phyloP scores from a whole-genome alignment of 345 rosid genomes.

The Sonneratia caseolaris region DNA sequence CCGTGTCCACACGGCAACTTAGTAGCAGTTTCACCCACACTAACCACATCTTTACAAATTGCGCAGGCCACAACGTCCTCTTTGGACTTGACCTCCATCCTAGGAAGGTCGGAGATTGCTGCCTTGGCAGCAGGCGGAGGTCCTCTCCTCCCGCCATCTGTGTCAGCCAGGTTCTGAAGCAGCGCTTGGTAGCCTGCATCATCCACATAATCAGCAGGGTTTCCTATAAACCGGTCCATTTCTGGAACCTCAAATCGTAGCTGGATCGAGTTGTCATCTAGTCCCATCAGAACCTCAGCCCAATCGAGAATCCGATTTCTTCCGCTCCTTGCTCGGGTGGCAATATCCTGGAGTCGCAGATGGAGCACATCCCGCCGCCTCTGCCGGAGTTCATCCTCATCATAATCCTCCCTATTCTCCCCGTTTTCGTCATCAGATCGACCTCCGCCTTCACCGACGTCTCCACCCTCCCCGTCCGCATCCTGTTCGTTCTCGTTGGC shows the following conservation, averaged over 20 bases:
- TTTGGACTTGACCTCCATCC: slow-evolving; percentile 23
- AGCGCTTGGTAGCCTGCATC: slow-evolving; percentile 56
- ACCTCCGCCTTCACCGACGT: slow-evolving; percentile 17
- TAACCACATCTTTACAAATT: slow-evolving; percentile 49
- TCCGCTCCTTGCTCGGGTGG: slow-evolving; percentile 46
- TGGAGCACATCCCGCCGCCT: slow-evolving; percentile 37
- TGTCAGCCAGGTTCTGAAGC: slow-evolving; percentile 59
- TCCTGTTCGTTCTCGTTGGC: slow-evolving; percentile 14
- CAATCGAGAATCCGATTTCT: slow-evolving; percentile 59
- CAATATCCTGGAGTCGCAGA: slow-evolving; percentile 35
- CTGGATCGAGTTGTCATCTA: slow-evolving; percentile 59
- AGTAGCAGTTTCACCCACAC: slow-evolving; percentile 41
- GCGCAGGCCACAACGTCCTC: slow-evolving; percentile 35
- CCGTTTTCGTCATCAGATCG: slow-evolving; percentile 22
- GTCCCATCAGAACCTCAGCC: slow-evolving; percentile 63
- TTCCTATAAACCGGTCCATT: slow-evolving; percentile 38
- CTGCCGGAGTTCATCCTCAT: slow-evolving; percentile 34
- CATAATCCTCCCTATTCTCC: slow-evolving; percentile 19
- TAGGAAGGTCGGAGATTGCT: slow-evolving; percentile 30
- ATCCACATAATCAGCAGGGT: slow-evolving; percentile 52
- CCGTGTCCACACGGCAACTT: slow-evolving; percentile 59
- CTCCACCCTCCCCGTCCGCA: slow-evolving; percentile 10
- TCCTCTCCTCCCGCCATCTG: slow-evolving; percentile 57
- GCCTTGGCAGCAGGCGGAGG: slow-evolving; percentile 58
- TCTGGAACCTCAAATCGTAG: slow-evolving; percentile 45